A percentile compares a stretch with the other conserved stretches of the same genome.
phyloP scores from a whole-genome alignment of 208 protist genomes.

The Leishmania martiniquensis region DNA sequence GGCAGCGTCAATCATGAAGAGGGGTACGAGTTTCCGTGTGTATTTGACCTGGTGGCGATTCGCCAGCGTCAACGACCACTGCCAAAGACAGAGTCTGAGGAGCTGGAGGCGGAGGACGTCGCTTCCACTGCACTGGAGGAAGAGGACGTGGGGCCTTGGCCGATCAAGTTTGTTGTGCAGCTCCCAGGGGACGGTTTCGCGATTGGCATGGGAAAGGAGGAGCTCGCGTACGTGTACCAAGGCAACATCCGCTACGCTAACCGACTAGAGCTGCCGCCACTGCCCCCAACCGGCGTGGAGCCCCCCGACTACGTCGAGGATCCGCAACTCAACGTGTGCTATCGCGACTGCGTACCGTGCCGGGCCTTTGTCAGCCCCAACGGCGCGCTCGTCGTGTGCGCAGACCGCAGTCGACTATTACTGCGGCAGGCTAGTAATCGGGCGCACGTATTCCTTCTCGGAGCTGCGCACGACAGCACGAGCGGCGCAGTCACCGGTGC shows the following conservation, averaged over 20 bases:
- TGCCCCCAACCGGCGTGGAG: constrained; percentile 87
- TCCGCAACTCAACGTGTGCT: constrained; percentile 84
- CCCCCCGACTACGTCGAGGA: constrained; percentile 90
- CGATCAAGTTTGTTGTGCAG: constrained; percentile 49
- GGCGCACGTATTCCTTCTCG: constrained; percentile 35
- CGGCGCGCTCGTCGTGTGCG: constrained; percentile 52
- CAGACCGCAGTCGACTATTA: constrained; percentile 35
- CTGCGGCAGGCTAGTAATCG: constrained; percentile 14
- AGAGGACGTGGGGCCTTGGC: constrained; percentile 83
- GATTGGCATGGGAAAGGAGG: constrained; percentile 70
- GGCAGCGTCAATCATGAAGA: constrained; percentile 60
- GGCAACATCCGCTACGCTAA: constrained; percentile 66
- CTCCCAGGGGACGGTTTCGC: constrained; percentile 38
- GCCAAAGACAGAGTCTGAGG: constrained; percentile 55
- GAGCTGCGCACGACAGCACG: constrained; percentile 85
- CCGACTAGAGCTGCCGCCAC: constrained; percentile 58
- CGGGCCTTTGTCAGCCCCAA: constrained; percentile 39
- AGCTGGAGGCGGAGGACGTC: constrained; percentile 70
- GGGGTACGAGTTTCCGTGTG: constrained; percentile 69
- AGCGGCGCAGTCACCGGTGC: constrained; percentile 56
- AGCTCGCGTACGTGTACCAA: constrained; percentile 79
- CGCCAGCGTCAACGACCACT: constrained; percentile 72
- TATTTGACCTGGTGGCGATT: constrained; percentile 73
- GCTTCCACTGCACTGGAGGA: constrained; percentile 52
- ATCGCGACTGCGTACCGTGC: constrained; percentile 58